Evolutionary conservation across 2,329 filamentous ascomycete genomes (phyloP).

Genomic region (Thielaviopsis ethacetica): DNA sequence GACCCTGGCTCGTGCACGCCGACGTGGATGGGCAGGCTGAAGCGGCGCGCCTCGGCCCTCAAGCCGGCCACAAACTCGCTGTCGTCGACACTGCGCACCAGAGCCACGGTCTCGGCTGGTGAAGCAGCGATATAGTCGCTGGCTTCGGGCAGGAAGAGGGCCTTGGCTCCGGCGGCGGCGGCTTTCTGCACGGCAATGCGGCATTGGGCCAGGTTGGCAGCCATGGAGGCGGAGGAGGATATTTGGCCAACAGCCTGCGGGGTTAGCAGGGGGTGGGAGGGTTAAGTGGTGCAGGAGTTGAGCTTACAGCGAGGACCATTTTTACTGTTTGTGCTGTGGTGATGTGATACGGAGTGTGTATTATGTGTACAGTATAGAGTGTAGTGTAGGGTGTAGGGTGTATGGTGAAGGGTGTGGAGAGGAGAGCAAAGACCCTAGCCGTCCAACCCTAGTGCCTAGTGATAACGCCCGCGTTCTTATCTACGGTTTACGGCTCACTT

Average conservation of each 20-base stretch:
- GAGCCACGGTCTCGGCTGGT: constrained; percentile 48
- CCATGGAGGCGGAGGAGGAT: constrained; percentile 10
- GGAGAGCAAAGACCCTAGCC: too few relatives aligned
- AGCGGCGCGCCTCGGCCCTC: constrained; percentile 45
- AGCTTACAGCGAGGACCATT: neutral
- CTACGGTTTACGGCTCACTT: too few relatives aligned
- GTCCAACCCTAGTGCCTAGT: too few relatives aligned
- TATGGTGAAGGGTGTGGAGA: too few relatives aligned
- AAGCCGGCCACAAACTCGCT: constrained; percentile 67
- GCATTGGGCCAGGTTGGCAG: constrained; percentile 11
- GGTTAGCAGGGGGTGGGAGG: too few relatives aligned
- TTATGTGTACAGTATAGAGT: too few relatives aligned
- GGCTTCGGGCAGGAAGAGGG: constrained; percentile 84
- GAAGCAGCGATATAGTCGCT: constrained; percentile 70
- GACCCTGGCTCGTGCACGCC: constrained; percentile 65
- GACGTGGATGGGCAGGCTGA: constrained; percentile 60
- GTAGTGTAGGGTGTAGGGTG: too few relatives aligned
- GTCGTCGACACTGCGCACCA: constrained; percentile 48
- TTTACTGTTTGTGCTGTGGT: neutral
- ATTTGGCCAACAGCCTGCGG: constrained; percentile 13
- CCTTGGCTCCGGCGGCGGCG: constrained; percentile 19
- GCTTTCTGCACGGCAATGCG: constrained; percentile 3
- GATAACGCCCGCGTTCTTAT: too few relatives aligned
- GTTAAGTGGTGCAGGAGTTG: neutral
- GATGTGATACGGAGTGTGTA: too few relatives aligned